Evolutionary conservation across 2,329 filamentous ascomycete genomes (phyloP), one percentile per base, ranked within the genome.

Genomic region (Aureobasidium sp.): DNA sequence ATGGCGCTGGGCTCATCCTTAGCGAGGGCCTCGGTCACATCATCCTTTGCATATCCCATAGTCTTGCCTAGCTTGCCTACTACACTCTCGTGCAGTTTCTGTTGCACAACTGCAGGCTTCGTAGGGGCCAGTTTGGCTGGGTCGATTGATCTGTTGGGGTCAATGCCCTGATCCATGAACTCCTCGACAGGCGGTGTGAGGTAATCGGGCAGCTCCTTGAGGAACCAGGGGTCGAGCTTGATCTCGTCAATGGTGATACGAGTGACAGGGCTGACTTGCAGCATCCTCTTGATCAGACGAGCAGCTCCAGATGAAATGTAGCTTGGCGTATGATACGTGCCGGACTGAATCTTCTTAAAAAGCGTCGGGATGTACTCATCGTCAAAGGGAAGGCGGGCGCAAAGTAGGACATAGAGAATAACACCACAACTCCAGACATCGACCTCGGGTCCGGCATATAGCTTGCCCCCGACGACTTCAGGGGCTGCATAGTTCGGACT

Each of bases 401-500:
- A 82, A n/a, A 87, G 74, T 64, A 87, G 75, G 49, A 87, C 84
- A 67, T 87, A 87, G 47, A 87, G 76, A 62, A 87, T 86, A 61
- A 87, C 84, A 68, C 84, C 84, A 67, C 84, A 86, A 75, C 93
- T 97, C 94, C 94, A 99, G 1, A 99, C 94, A 73, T 99, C 94
- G 40, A 99, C 94, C 75, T 99, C 94, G 0, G 94, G 93, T 0
- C 94, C 94, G 19, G 94, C 94, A 72, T 99, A 99, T 60, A 97
- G 81, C 80, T 97, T 99, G 27, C 94, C 94, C 61, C 92, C 94
- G 71, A 99, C 97, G 64, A 99, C 94, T 74, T 99, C 94, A 7
- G 94, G 94, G 0, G 94, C 94, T 14, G 94, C 94, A 74, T 99
- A 99, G 75, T 99, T 99, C 45, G 94, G 94, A 72, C 93, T 97